phyloP scores from a whole-genome alignment of 768 basidiomycete genomes.

The Lanmaoa rubissima region DNA sequence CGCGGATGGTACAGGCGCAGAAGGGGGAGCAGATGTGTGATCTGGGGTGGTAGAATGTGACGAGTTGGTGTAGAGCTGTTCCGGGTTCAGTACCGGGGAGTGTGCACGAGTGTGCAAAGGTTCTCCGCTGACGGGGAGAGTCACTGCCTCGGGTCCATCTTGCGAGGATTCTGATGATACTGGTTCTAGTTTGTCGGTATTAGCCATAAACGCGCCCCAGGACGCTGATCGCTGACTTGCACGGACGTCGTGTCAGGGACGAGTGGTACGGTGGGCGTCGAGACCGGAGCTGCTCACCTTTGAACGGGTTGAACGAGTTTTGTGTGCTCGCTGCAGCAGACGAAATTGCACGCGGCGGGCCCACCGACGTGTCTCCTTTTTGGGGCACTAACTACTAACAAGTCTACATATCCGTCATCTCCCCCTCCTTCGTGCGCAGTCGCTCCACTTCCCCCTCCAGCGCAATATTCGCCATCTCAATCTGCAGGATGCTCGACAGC shows the following conservation, averaged over 20 bases:
- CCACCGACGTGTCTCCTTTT: slow-evolving; percentile 26
- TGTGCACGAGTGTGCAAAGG: slow-evolving; percentile 12
- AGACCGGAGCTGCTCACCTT: slow-evolving; percentile 6
- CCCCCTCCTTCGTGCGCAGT: slow-evolving; percentile 57
- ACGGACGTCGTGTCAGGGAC: slow-evolving; percentile 12
- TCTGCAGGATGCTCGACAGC: slow-evolving; percentile 85
- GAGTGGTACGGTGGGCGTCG: not conserved
- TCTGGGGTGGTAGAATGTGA: slow-evolving; percentile 20
- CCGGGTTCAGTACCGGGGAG: slow-evolving; percentile 16
- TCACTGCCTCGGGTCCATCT: slow-evolving; percentile 18
- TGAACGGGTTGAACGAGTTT: slow-evolving; percentile 1
- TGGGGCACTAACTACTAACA: slow-evolving; percentile 11
- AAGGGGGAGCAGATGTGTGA: slow-evolving; percentile 7
- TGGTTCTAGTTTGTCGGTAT: slow-evolving; percentile 50
- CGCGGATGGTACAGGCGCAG: slow-evolving; percentile 5
- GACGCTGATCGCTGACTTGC: slow-evolving; percentile 45
- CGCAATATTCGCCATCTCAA: slow-evolving; percentile 93
- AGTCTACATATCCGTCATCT: slow-evolving; percentile 44
- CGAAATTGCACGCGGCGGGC: slow-evolving; percentile 15
- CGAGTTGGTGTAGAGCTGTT: slow-evolving; percentile 6
- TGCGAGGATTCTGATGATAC: slow-evolving; percentile 43
- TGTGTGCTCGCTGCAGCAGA: slow-evolving; percentile 11
- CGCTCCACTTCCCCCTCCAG: slow-evolving; percentile 77
- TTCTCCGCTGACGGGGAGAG: slow-evolving; percentile 5
- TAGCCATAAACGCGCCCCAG: slow-evolving; percentile 78